phyloP scores from a whole-genome alignment of 179 eudicot species.

The Beta corolliflora region DNA sequence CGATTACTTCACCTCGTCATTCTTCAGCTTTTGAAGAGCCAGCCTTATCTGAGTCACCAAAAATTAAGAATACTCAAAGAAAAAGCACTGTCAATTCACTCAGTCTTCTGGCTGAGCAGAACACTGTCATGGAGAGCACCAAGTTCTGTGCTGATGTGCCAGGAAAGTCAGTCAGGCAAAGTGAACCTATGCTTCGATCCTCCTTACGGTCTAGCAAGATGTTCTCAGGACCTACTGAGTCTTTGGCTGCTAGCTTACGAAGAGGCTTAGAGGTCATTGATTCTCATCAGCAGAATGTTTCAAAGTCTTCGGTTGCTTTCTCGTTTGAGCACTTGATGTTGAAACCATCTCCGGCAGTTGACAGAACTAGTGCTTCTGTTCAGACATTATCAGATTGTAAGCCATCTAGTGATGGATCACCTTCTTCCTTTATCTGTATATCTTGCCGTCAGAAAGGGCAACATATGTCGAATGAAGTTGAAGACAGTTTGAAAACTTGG shows the following conservation, averaged over 20 bases:
- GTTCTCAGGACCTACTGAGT: constrained; percentile 74
- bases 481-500: constrained; percentile 50
- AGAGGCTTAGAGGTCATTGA: constrained; percentile 87
- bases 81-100: constrained; percentile 56
- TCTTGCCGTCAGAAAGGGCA: constrained; percentile 51
- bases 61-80: constrained; percentile 53
- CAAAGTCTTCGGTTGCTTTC: constrained; percentile 63
- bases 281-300: constrained; percentile 65
- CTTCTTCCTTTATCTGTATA: constrained; percentile 51
- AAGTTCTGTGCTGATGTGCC: constrained; percentile 41
- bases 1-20: constrained; percentile 40
- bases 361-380: constrained; percentile 60
- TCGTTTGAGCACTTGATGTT: constrained; percentile 87
- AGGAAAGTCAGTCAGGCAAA: constrained; percentile 38
- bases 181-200: constrained; percentile 56
- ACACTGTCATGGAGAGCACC: constrained; percentile 42
- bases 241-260: constrained; percentile 85
- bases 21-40: constrained; percentile 68
- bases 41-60: constrained; percentile 78
- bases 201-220: constrained; percentile 73
- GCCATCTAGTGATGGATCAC: constrained; percentile 30
- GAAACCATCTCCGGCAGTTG: constrained; percentile 64
- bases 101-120: constrained; percentile 40
- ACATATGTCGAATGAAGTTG: constrained; percentile 37
- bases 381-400: constrained; percentile 48